Percentiles rank a stretch among this genome's conserved stretches.
Conservation (phyloP, 2,329 filamentous ascomycete genomes). For the Neoascochyta sp. region DNA sequence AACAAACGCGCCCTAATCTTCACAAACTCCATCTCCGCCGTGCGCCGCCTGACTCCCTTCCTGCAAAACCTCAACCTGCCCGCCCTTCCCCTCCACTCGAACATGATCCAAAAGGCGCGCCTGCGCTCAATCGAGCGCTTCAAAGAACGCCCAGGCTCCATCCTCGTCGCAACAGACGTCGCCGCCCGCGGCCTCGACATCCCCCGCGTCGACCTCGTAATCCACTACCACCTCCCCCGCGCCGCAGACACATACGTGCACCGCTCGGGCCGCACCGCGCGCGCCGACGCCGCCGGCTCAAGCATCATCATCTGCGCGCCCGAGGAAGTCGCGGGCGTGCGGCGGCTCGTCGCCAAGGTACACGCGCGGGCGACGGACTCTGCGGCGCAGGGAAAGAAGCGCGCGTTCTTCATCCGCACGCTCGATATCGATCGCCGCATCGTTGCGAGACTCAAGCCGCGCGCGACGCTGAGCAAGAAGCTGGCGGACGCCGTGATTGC, state of each 20-base stretch:
- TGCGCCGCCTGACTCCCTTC: slow-evolving; percentile 79
- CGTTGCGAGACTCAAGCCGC: slow-evolving; percentile 69
- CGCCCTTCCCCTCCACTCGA: slow-evolving; percentile 77
- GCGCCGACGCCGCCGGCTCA: slow-evolving; percentile 70
- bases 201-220: slow-evolving; percentile 77
- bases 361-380: slow-evolving; percentile 54
- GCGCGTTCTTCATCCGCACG: slow-evolving; percentile 68
- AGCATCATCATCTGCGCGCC: slow-evolving; percentile 87
- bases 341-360: slow-evolving; percentile 81
- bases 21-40: slow-evolving; percentile 91
- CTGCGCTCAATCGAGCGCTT: slow-evolving; percentile 91
- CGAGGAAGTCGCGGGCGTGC: slow-evolving; percentile 82
- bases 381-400: slow-evolving; percentile 46
- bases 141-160: slow-evolving; percentile 59
- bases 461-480: slow-evolving; percentile 77
- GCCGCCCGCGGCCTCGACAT: slow-evolving; percentile 93
- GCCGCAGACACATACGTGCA: slow-evolving; percentile 93
- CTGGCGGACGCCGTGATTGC: slow-evolving; percentile 79
- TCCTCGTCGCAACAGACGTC: slow-evolving; percentile 89
- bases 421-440: slow-evolving; percentile 80
- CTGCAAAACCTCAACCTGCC: slow-evolving; percentile 77
- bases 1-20: slow-evolving; percentile 82
- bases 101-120: slow-evolving; percentile 94
- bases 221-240: slow-evolving; percentile 94
- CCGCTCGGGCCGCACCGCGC: slow-evolving; percentile 87